Evolutionary conservation across 1,284 basidiomycete species (phyloP).

Genomic region (Ustilago sp.): DNA sequence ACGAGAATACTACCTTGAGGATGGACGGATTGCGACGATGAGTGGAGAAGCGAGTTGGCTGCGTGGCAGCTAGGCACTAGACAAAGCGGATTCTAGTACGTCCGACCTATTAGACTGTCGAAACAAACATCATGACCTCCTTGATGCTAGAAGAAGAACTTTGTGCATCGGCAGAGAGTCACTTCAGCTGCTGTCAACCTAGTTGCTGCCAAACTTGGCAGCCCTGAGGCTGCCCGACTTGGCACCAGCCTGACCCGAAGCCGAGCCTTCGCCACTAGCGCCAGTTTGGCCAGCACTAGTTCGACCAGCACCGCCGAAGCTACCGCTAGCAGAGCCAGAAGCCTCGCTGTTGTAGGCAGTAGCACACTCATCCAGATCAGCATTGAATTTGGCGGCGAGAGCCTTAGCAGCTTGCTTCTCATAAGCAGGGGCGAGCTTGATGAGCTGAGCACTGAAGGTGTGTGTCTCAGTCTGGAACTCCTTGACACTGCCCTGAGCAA

Average conservation of each 20-base stretch:
- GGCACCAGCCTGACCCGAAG: background rate
- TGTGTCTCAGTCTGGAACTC: conserved; percentile 11
- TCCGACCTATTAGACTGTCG: background rate
- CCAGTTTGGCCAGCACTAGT: background rate
- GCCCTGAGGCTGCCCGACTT: background rate
- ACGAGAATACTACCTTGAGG: background rate
- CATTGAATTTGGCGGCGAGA: conserved; percentile 13
- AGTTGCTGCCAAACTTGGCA: background rate
- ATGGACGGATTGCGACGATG: background rate
- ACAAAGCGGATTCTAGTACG: background rate
- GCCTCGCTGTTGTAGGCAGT: conserved; percentile 5
- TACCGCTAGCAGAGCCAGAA: background rate
- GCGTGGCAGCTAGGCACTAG: background rate
- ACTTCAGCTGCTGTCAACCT: background rate
- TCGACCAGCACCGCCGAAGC: background rate
- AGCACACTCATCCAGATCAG: conserved; percentile 8
- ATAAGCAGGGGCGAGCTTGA: conserved; percentile 14
- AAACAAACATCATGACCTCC: background rate
- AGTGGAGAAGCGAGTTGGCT: background rate
- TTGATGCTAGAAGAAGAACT: background rate
- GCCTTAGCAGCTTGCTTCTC: conserved; percentile 8
- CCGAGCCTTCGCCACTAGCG: background rate
- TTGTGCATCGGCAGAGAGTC: background rate
- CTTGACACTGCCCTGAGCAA: conserved; percentile 1
- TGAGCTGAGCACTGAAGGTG: conserved; percentile 7